Evolutionary conservation across 768 basidiomycete species (phyloP).

Genomic region (Suillus luteus): DNA sequence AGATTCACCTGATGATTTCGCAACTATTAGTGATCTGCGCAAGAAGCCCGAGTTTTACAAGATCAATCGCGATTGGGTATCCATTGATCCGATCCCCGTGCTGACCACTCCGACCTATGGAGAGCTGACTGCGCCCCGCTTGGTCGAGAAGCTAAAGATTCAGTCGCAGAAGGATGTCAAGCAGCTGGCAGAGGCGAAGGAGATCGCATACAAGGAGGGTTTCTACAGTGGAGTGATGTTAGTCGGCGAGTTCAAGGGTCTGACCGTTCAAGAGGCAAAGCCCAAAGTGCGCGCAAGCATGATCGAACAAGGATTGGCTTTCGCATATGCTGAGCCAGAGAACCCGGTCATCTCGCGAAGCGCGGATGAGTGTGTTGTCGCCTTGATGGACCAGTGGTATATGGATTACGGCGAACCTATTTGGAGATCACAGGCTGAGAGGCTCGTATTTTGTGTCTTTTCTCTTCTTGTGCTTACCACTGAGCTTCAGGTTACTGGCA

Average conservation of each 20-base stretch:
- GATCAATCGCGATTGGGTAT: constrained; percentile 86
- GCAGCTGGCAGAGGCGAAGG: constrained; percentile 94
- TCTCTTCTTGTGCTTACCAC: constrained; percentile 4
- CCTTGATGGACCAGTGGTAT: constrained; percentile 99
- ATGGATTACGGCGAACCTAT: constrained; percentile 89
- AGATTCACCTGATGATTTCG: constrained; percentile 96
- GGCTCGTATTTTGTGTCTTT: constrained; percentile 47
- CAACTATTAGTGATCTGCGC: constrained; percentile 84
- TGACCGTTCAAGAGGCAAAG: constrained; percentile 90
- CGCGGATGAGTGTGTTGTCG: constrained; percentile 97
- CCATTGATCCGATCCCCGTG: constrained; percentile 84
- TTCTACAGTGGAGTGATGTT: constrained; percentile 94
- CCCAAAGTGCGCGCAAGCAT: constrained; percentile 81
- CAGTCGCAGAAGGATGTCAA: constrained; percentile 93
- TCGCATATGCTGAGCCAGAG: constrained; percentile 96
- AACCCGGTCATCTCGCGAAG: constrained; percentile 85
- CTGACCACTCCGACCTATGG: constrained; percentile 91
- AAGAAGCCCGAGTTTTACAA: constrained; percentile 98
- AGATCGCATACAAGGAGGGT: constrained; percentile 97
- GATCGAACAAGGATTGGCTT: constrained; percentile 75
- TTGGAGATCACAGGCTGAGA: constrained; percentile 89
- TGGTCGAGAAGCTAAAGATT: constrained; percentile 90
- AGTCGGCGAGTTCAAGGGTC: constrained; percentile 88
- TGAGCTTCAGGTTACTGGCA: constrained; percentile 59
- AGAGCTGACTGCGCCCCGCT: constrained; percentile 79